These are phyloP conservation scores for Aspergillus fumigatiaffinis DNA, from an alignment of 2,329 filamentous ascomycete genomes.

Conservation along the genomic window DNA sequence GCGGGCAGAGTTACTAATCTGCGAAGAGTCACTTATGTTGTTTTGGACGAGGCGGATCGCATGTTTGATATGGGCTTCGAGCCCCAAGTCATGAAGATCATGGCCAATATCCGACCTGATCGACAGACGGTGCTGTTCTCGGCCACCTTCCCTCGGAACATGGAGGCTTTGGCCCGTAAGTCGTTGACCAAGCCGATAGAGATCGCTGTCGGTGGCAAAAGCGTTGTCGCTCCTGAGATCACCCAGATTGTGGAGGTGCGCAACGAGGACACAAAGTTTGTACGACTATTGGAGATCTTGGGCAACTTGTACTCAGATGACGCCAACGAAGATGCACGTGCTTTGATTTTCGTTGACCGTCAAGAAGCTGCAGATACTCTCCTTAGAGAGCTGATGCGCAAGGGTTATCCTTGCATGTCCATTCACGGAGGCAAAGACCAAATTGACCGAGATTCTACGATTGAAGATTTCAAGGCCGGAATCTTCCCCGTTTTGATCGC, in stretches of 20 bases:
- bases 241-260: constrained; percentile 88
- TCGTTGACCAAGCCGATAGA: constrained; percentile 80
- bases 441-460: constrained; percentile 85
- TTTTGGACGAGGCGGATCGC: constrained; percentile 93
- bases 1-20: constrained; percentile 92
- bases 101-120: constrained; percentile 85
- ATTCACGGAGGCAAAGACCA: constrained; percentile 95
- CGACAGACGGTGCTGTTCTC: constrained; percentile 94
- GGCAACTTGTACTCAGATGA: constrained; percentile 72
- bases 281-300: constrained; percentile 77
- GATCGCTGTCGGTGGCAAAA: constrained; percentile 86
- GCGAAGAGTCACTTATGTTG: constrained; percentile 83
- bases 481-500: constrained; percentile 86
- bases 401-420: constrained; percentile 86
- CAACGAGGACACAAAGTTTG: constrained; percentile 77
- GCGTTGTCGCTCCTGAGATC: constrained; percentile 65
- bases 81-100: constrained; percentile 95
- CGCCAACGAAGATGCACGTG: constrained; percentile 81
- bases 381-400: constrained; percentile 72
- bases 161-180: constrained; percentile 87
- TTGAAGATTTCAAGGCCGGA: constrained; percentile 89
- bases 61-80: constrained; percentile 99
- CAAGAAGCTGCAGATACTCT: constrained; percentile 85
- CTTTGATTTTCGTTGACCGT: constrained; percentile 85
- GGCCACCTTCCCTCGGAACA: constrained; percentile 90